These are phyloP conservation scores for Amanita phalloides DNA, from an alignment of 768 basidiomycete species.

Conservation along the genomic window DNA sequence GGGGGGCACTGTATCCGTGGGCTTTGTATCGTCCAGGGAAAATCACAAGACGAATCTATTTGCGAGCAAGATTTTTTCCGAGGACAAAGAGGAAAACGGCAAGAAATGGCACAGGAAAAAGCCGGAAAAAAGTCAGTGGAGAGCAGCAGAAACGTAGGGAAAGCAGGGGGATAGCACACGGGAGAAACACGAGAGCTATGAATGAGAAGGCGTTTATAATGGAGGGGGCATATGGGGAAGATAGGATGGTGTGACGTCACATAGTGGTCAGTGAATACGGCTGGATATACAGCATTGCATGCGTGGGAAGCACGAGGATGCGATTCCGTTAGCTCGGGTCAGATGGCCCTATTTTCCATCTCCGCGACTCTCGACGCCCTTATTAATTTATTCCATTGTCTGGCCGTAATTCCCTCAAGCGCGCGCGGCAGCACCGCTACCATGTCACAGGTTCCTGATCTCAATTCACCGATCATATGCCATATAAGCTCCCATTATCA, in stretches of 20 bases:
- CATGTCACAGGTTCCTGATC: neutral
- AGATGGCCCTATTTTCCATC: neutral
- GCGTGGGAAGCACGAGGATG: neutral
- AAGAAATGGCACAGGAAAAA: too few relatives aligned
- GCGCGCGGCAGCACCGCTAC: neutral
- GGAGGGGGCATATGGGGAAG: constrained; percentile 1
- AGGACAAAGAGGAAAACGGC: too few relatives aligned
- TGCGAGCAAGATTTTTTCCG: too few relatives aligned
- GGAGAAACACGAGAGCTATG: neutral
- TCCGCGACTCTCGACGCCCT: constrained; percentile 4
- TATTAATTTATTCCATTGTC: neutral
- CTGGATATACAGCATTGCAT: too few relatives aligned
- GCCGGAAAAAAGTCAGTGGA: too few relatives aligned
- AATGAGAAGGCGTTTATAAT: constrained; percentile 1
- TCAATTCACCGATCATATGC: constrained; percentile 1
- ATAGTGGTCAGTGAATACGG: neutral
- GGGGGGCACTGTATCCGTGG: neutral
- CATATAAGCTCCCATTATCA: neutral
- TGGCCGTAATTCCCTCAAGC: neutral
- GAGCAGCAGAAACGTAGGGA: too few relatives aligned
- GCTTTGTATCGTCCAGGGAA: neutral
- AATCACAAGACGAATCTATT: neutral
- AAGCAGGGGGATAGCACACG: too few relatives aligned
- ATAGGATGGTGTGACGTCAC: constrained; percentile 2
- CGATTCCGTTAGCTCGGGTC: neutral